phyloP scores from a whole-genome alignment of 345 rosid genomes.

The Toxicodendron radicans region DNA sequence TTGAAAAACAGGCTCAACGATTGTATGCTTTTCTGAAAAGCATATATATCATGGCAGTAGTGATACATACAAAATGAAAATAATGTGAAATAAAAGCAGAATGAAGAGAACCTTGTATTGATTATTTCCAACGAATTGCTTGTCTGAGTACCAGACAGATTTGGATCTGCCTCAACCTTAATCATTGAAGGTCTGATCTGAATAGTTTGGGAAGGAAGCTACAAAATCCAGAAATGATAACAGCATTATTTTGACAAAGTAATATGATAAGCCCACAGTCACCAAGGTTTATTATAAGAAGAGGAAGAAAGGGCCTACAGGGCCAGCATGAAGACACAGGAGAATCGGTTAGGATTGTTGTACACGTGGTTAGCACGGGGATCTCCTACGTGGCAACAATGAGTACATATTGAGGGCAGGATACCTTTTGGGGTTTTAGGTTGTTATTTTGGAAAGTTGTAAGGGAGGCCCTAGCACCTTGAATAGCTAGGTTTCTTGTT shows the following conservation, averaged over 20 bases:
- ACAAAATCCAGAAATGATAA: constrained; percentile 13
- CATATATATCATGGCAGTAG: not conserved
- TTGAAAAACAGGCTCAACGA: not conserved
- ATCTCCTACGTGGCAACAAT: too few species aligned
- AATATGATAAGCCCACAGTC: too few species aligned
- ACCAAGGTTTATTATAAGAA: too few species aligned
- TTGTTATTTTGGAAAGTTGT: too few species aligned
- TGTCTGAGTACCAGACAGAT: constrained; percentile 26
- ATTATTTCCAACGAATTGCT: constrained; percentile 63
- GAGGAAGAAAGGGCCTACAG: too few species aligned
- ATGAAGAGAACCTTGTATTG: constrained; percentile 51
- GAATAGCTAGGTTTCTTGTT: too few species aligned
- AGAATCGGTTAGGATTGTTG: too few species aligned
- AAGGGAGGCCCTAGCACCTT: too few species aligned
- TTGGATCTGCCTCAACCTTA: constrained; percentile 49
- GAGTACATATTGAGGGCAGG: too few species aligned
- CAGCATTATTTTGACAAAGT: not conserved
- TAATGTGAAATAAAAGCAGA: constrained; percentile 1
- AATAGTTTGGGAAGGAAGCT: constrained; percentile 54
- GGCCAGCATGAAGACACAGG: too few species aligned
- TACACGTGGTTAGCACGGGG: too few species aligned
- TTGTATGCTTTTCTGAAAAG: not conserved
- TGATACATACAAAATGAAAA: not conserved
- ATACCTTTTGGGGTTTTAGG: too few species aligned
- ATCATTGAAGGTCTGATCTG: constrained; percentile 66